A percentile compares a stretch with the other conserved stretches of the same genome.
Evolutionary conservation across 441 rosid species (phyloP).

Genomic region (Erodium trifolium): DNA sequence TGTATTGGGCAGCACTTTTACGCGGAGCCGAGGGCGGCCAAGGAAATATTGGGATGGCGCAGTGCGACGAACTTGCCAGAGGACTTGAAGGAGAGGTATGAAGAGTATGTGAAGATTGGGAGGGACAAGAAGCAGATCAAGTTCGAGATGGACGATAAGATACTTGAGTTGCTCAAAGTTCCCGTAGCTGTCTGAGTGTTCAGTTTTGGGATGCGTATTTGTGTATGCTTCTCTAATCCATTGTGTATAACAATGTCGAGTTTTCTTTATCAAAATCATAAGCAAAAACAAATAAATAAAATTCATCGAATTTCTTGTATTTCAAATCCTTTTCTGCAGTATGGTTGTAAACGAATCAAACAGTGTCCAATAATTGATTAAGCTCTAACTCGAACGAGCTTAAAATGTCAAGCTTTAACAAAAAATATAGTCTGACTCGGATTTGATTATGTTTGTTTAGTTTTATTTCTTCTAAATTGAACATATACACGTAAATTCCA

Average conservation of each 20-base stretch:
- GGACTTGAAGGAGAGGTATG: conserved; percentile 73
- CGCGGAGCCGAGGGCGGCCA: conserved; percentile 88
- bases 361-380: no score
- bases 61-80: conserved; percentile 61
- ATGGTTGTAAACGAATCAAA: no score
- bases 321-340: not conserved
- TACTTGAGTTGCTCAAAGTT: conserved; percentile 61
- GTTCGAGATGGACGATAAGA: conserved; percentile 75
- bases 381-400: no score
- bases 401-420: no score
- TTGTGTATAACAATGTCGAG: not conserved
- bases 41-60: conserved; percentile 67
- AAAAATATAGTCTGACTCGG: no score
- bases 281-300: not conserved
- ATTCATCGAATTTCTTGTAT: not conserved
- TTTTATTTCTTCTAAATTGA: no score
- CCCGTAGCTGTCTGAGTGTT: conserved; percentile 40
- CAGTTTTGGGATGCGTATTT: not conserved
- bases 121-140: conserved; percentile 70
- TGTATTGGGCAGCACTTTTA: conserved; percentile 67
- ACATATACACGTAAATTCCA: no score
- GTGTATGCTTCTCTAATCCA: not conserved
- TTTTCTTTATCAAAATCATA: not conserved
- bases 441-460: no score
- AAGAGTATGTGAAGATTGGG: conserved; percentile 68